Evolutionary conservation across 2,329 filamentous ascomycete species (phyloP).

Genomic region (Penicillium palitans): DNA sequence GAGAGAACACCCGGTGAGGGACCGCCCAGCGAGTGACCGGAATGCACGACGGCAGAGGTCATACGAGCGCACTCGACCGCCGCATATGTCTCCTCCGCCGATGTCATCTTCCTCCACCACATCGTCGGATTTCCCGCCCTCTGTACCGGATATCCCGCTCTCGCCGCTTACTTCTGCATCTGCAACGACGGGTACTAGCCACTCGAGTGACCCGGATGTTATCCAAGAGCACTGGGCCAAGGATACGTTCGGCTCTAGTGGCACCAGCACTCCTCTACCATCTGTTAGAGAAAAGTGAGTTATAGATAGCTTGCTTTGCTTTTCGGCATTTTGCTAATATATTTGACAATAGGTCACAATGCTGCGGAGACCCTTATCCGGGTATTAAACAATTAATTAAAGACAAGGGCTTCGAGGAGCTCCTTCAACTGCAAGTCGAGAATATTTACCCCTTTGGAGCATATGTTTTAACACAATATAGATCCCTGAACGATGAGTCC

Average conservation of each 20-base stretch:
- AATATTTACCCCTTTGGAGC: background rate
- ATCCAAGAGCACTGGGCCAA: conserved; percentile 45
- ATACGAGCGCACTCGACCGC: conserved; percentile 37
- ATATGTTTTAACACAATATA: conserved; percentile 22
- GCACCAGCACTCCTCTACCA: conserved; percentile 33
- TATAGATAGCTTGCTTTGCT: background rate
- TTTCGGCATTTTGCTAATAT: background rate
- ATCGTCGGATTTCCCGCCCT: conserved; percentile 34
- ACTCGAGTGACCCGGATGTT: conserved; percentile 31
- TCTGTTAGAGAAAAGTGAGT: conserved; percentile 34
- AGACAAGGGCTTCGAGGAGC: conserved; percentile 38
- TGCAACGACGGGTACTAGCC: conserved; percentile 26
- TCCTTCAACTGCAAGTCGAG: conserved; percentile 40
- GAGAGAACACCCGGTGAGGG: background rate
- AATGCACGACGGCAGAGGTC: conserved; percentile 35
- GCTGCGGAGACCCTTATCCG: conserved; percentile 32
- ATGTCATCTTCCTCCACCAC: conserved; percentile 32
- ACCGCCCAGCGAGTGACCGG: conserved; percentile 19
- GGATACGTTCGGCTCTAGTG: conserved; percentile 37
- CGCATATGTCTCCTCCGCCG: conserved; percentile 29
- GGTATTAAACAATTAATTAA: conserved; percentile 34
- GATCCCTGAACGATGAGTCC: conserved; percentile 49
- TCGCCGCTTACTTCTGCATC: conserved; percentile 36
- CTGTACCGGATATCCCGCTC: conserved; percentile 33
- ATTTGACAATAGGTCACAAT: conserved; percentile 34